Base-by-base conservation (phyloP, 306 rosid species). In the Citrullus colocynthis region DNA sequence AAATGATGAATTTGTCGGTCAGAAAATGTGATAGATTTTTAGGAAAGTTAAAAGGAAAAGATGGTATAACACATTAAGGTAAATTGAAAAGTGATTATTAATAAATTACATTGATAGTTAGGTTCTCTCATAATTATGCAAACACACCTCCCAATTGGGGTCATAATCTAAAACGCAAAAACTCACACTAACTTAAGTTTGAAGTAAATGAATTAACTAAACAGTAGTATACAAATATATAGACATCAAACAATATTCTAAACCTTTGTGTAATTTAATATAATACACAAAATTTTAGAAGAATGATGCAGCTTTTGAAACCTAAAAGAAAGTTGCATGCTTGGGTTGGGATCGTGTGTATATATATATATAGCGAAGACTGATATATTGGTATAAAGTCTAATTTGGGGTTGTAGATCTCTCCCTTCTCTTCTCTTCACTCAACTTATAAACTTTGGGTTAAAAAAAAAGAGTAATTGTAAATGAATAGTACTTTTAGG, bases 261-360 rank as follows among this genome's bases (percentile, higher is more conserved):
- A 61, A 36, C 67, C 36, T 61, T 63, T 18, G 15, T 1, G 36
- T 56, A 85, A 87, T 57, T 44, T 44, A 44, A 85, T 65, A 70
- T 42, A 83, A 82, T 84, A 94, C 96, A 90, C 97, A 90, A 83
- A 85, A 89, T 77, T 90, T 88, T 84, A 89, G 83, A 84, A 81
- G 86, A 86, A 88, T 89, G 85, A 89, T 90, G 80, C 85, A 88
- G 84, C 95, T 90, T 94, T 90, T 85, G 73, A 84, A 86, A 86
- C 85, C 83, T 72, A 86, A 89, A 77, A 81, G 84, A 87, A 90
- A 83, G 91, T 90, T 86, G 90, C 91, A 90, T 85, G 85, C 80
- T 83, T 71, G 57, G 57, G 72, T 64, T 70, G 84, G 90, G 17
- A 48, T 48, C 54, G 13, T 48, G 13, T 0, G 2, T 3, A 45